Evolutionary conservation across 306 rosid species (phyloP), one percentile per base, ranked within the genome.

Genomic region (Cotoneaster glaucophyllus): DNA sequence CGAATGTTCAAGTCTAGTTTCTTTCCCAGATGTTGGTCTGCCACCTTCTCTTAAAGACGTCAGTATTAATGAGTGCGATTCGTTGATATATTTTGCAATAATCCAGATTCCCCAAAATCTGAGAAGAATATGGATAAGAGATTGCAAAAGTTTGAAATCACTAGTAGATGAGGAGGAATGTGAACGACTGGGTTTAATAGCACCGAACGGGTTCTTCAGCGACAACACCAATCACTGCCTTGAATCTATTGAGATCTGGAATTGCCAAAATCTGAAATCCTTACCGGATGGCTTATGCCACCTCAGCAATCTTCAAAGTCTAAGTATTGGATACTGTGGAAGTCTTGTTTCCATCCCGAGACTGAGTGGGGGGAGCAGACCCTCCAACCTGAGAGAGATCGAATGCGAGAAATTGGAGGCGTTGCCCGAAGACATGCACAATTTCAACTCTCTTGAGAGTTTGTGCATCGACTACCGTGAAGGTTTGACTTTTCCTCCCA

Each of bases 181-280:
- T 74, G 66, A 10, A 61, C 39, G 24, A 45, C 69, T 70, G 37
- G 69, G 64, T 57, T 53, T 37, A 65, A 64, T 81, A n/a, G n/a
- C 25, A 8, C 4, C 4, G 3, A 10, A 54, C 21, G 59, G 12
- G 24, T 54, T 54, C 34, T 32, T 32, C 34, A 0, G 1, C 34
- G 34, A 19, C 24, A 54, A 53, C 22, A 19, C n/a, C 6, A 53
- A 18, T 53, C 6, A 53, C n/a, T 53, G 25, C 3, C 61, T 54
- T 54, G 59, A 54, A 54, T 0, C 0, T 1, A 21, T 8, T 2
- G 0, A 0, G 1, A 53, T 53, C 10, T 0, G 1, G 0, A 1
- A 0, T 2, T 53, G 59, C 25, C 25, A 9, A 53, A 18, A 53
- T 19, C 11, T 53, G 22, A 19, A 21, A 53, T 53, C 3, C 4